These are phyloP conservation scores for Prunus salicina DNA, from an alignment of 306 rosid species.

Conservation along the genomic window DNA sequence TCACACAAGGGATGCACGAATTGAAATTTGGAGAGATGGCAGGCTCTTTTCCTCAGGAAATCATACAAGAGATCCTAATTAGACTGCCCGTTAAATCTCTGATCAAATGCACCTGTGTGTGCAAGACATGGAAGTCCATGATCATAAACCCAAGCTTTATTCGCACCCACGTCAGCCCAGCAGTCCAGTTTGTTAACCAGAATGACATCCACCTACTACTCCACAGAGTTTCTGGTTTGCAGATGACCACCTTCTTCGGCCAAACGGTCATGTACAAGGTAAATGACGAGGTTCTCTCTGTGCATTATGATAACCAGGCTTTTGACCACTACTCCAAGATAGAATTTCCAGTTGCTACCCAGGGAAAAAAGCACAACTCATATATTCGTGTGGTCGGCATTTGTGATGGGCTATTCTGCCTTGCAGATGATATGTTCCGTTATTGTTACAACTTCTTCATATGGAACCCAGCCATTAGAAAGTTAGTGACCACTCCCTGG, in stretches of 20 bases:
- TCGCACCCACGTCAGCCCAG: not conserved
- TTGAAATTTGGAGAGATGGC: not conserved
- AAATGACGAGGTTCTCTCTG: not conserved
- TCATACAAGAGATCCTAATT: not conserved
- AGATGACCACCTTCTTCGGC: not conserved
- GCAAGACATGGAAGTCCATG: not conserved
- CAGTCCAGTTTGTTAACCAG: not conserved
- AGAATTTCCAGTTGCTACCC: not conserved
- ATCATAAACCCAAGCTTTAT: not conserved
- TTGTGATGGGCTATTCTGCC: not conserved
- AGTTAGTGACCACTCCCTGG: not conserved
- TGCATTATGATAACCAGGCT: not conserved
- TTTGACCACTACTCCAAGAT: not conserved
- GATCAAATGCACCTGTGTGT: not conserved
- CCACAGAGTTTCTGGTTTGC: not conserved
- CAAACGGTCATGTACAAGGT: not conserved
- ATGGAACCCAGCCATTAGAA: constrained; percentile 5
- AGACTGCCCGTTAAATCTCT: not conserved
- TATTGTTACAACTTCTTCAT: not conserved
- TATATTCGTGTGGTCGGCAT: not conserved
- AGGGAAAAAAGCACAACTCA: not conserved
- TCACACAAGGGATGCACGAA: not conserved
- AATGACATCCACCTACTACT: not conserved
- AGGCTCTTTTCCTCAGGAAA: not conserved
- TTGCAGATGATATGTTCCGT: not conserved